Evolutionary conservation across 345 rosid species (phyloP), one percentile per base, ranked within the genome.

Genomic region (Gossypium arboreum): DNA sequence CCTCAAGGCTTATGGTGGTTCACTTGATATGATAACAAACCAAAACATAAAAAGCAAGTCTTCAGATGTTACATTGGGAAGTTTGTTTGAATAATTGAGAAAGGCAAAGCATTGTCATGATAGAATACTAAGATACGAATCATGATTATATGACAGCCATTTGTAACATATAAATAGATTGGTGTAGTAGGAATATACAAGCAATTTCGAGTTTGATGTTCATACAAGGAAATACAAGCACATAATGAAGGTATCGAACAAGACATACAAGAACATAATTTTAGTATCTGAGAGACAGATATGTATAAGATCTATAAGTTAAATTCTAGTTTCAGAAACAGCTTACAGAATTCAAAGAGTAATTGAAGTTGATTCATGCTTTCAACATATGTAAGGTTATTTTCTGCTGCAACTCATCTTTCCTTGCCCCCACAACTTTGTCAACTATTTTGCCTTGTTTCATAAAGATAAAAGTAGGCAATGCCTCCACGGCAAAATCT

Each of bases 391-490:
- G 60, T 11, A 56, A 56, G 60, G 25, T 56, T 56, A 56, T 56
- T 56, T 20, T 56, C 12, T 56, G 60, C 27, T 56, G 11, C 60
- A 56, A 20, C 9, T 56, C 60, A 56, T 56, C 27, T 56, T 56
- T 56, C 4, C 4, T 9, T 56, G 60, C 25, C 4, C 60, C 27
- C 10, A 56, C 27, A 20, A 56, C 27, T 20, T 78, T 89, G 64
- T 86, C 94, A 73, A 89, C 72, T 9, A 77, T 65, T 16, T 76
- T 71, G 69, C 94, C 92, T 34, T 80, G 89, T 78, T 86, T 89
- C 48, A 85, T 70, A 77, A 91, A 83, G 69, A 91, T 73, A 79
- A 87, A 90, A 34, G 94, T 91, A 1, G 94, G 98, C 94, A 87
- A 85, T 66, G 94, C 92, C 84, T 93, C 89, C 70, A 91, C 87